Conservation (phyloP, 257 asterid genomes). For the Ocimum tenuiflorum region DNA sequence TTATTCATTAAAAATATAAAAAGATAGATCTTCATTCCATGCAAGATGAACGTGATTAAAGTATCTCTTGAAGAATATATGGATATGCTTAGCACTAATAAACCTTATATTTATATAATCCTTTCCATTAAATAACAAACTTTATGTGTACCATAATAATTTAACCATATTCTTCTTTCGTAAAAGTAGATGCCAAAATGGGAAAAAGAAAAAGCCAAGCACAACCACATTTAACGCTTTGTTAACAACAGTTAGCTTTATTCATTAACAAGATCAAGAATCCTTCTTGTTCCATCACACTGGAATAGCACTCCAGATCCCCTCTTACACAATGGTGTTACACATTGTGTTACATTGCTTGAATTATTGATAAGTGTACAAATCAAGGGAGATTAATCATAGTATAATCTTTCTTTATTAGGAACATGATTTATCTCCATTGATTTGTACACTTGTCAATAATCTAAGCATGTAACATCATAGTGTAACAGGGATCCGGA, state of each 20-base stretch:
- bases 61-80: not conserved
- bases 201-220: not conserved
- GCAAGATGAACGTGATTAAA: not conserved
- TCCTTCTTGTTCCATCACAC: not conserved
- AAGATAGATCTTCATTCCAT: not conserved
- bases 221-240: not conserved
- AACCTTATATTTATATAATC: not conserved
- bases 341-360: no score
- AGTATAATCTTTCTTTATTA: no score
- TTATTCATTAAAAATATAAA: not conserved
- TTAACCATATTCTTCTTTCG: not conserved
- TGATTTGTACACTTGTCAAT: no score
- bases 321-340: no score
- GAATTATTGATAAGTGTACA: no score
- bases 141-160: not conserved
- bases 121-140: not conserved
- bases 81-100: not conserved
- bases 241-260: not conserved
- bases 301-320: no score
- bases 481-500: no score
- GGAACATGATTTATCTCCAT: no score
- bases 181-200: not conserved
- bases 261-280: not conserved
- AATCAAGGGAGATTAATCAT: no score
- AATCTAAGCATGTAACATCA: no score